Evolutionary conservation across 1,284 basidiomycete genomes (phyloP).

Genomic region (Ustanciosporium gigantosporum): DNA sequence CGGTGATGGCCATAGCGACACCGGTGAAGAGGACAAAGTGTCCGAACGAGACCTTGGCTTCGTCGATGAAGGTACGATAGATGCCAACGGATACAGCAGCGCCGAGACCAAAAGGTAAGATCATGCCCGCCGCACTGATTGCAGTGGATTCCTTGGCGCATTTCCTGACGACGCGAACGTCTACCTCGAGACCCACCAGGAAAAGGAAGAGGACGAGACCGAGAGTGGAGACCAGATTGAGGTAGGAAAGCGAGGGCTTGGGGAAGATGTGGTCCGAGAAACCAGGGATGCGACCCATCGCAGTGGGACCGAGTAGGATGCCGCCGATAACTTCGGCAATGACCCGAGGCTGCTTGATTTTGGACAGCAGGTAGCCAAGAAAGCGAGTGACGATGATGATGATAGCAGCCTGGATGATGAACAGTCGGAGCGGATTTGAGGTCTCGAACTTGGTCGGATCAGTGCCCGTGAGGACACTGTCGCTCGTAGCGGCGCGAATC

Average conservation of each 20-base stretch:
- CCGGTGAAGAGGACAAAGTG: constrained; percentile 93
- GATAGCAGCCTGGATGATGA: constrained; percentile 74
- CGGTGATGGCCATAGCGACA: constrained; percentile 88
- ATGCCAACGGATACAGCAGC: constrained; percentile 78
- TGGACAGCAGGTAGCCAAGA: constrained; percentile 69
- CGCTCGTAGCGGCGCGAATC: constrained; percentile 32
- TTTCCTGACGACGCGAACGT: constrained; percentile 72
- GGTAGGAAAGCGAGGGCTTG: constrained; percentile 71
- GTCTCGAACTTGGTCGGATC: constrained; percentile 71
- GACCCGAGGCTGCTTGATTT: constrained; percentile 79
- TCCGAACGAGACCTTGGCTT: constrained; percentile 69
- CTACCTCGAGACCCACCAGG: constrained; percentile 89
- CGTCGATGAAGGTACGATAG: constrained; percentile 77
- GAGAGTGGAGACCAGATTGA: constrained; percentile 87
- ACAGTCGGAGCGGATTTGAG: constrained; percentile 74
- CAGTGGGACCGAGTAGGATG: constrained; percentile 67
- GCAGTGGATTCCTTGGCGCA: constrained; percentile 50
- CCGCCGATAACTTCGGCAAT: constrained; percentile 86
- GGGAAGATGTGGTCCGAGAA: constrained; percentile 58
- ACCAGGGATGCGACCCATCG: constrained; percentile 53
- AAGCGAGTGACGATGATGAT: constrained; percentile 73
- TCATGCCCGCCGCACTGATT: constrained; percentile 70
- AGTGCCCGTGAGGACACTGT: constrained; percentile 67
- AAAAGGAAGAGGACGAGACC: constrained; percentile 71
- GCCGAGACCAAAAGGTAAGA: constrained; percentile 81